Evolutionary conservation across 306 rosid genomes (phyloP).

Genomic region (Astragalus membranaceus): DNA sequence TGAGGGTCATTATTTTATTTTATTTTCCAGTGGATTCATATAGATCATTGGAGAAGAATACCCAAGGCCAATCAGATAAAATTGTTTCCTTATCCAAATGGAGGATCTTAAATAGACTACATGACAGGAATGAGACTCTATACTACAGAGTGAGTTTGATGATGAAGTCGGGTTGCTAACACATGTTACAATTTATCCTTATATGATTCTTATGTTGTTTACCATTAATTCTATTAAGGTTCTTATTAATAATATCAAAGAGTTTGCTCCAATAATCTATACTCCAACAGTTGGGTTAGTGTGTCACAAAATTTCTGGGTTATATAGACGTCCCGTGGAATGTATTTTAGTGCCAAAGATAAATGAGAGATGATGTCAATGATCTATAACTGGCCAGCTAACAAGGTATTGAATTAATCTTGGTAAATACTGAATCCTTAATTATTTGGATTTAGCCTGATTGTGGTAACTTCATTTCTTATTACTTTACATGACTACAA

Average conservation of each 20-base stretch:
- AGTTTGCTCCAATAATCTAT: constrained; percentile 92
- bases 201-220: too few relatives aligned
- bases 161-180: constrained; percentile 11
- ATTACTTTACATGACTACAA: too few relatives aligned
- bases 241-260: constrained; percentile 79
- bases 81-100: constrained; percentile 82
- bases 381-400: constrained; percentile 96
- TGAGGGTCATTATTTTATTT: not conserved
- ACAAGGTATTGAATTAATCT: too few relatives aligned
- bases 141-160: constrained; percentile 76
- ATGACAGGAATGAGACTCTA: constrained; percentile 93
- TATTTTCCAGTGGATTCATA: constrained; percentile 72
- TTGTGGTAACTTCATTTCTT: too few relatives aligned
- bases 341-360: constrained; percentile 98
- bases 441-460: too few relatives aligned
- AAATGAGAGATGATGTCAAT: constrained; percentile 99
- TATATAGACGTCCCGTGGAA: constrained; percentile 98
- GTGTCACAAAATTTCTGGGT: constrained; percentile 94
- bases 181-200: too few relatives aligned
- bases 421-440: too few relatives aligned
- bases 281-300: constrained; percentile 98
- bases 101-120: constrained; percentile 95
- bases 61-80: constrained; percentile 58
- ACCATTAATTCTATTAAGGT: too few relatives aligned
- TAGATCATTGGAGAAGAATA: constrained; percentile 87